Conservation (phyloP, 345 rosid species). For the Eucalyptus tenuipes region DNA sequence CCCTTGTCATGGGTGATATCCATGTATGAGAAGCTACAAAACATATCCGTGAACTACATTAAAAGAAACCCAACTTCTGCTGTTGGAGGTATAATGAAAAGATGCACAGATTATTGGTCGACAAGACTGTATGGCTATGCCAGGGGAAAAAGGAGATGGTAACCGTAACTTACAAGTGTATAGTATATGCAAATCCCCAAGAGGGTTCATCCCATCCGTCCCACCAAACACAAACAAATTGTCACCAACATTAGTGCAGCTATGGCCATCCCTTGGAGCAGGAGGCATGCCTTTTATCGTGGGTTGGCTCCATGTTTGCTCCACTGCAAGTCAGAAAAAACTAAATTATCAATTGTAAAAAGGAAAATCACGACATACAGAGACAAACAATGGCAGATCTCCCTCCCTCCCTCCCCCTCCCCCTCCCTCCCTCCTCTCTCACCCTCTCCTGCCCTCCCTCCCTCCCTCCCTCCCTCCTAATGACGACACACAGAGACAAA, state of each 20-base stretch:
- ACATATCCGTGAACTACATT: not conserved
- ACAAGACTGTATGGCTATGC: not conserved
- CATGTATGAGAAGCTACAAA: constrained; percentile 73
- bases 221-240: constrained; percentile 83
- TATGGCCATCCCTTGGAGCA: constrained; percentile 87
- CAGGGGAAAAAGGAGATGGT: not conserved
- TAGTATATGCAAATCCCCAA: constrained; percentile 66
- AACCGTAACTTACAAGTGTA: constrained; percentile 58
- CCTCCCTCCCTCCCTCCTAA: too few species aligned
- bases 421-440: not conserved
- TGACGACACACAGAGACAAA: too few species aligned
- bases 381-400: too few species aligned
- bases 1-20: constrained; percentile 26
- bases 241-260: constrained; percentile 65
- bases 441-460: not conserved
- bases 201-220: constrained; percentile 75
- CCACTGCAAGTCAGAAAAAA: constrained; percentile 24
- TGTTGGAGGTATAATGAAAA: not conserved
- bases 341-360: not conserved
- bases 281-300: constrained; percentile 57
- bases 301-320: constrained; percentile 80
- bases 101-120: not conserved
- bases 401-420: too few species aligned
- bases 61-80: not conserved
- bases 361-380: not conserved